Percentiles rank a stretch among this genome's conserved stretches.
Conservation (phyloP, 768 basidiomycete species). For the Russula olivacea region DNA sequence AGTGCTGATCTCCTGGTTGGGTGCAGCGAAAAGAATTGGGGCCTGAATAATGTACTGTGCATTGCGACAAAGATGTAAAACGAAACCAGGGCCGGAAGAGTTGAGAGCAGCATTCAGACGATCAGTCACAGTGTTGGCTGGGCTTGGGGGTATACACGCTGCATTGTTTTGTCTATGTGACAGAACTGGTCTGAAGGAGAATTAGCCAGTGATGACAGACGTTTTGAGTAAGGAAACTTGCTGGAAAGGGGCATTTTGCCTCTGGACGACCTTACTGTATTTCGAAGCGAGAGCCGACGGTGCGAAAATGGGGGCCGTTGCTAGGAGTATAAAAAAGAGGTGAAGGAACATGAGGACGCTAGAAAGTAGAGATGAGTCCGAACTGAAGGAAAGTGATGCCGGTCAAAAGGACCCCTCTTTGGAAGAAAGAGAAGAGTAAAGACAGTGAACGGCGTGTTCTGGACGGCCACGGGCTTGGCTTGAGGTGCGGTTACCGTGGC, state of each 20-base stretch:
- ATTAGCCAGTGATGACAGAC: neutral
- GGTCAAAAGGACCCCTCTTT: neutral
- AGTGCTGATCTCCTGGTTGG: constrained; percentile 78
- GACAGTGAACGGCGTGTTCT: constrained; percentile 2
- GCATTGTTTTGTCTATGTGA: neutral
- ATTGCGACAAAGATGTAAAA: constrained; percentile 59
- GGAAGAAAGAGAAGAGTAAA: neutral
- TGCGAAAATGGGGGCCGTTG: neutral
- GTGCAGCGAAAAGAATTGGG: constrained; percentile 59
- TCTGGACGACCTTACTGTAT: neutral
- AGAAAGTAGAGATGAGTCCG: neutral
- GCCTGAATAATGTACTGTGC: constrained; percentile 57
- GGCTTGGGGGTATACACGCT: constrained; percentile 42
- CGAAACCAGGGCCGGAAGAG: constrained; percentile 60
- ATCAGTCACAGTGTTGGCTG: constrained; percentile 54
- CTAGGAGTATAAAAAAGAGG: neutral
- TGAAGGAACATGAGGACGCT: neutral
- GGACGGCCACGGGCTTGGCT: neutral
- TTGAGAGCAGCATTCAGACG: constrained; percentile 60
- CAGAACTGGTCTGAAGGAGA: neutral
- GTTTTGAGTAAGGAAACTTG: neutral
- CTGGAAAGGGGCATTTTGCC: neutral
- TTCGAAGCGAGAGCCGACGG: constrained; percentile 2
- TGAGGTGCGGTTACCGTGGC: too few relatives aligned
- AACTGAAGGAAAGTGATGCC: neutral